Base-by-base conservation (phyloP, 805 yeast species). In the Zygotorulaspora danielsina region DNA sequence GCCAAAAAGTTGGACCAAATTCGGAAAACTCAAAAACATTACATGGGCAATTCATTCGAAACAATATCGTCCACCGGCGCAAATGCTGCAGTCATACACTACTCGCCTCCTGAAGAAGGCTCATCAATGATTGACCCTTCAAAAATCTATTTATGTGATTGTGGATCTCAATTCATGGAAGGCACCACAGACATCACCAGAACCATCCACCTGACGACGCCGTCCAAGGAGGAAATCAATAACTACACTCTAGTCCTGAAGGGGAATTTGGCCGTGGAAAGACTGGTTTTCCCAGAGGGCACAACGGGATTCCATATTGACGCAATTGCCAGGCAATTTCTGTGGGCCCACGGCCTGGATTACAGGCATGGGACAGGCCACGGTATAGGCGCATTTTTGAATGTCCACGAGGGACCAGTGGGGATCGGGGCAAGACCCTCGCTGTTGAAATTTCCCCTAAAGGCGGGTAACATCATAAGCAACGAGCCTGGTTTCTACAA, bases 121-220 rank as follows among this genome's bases (percentile, higher is more conserved):
- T 73, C 76, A 38, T 67, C 82, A 1, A 60, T 72, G 41, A 76
- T 93, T 42, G 81, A 84, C 53, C 79, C 82, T 6, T 62, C 73
- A 15, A 75, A 81, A 41, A 74, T 88, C 2, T 88, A 82, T 50
- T 67, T 93, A 46, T 69, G 85, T 44, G 98, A 93, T 61, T 78
- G 95, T 2, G 98, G 98, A 3, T 85, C 93, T 0, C 98, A 93
- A 54, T 90, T 76, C 56, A 60, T 82, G 16, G 96, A 89, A 55
- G 98, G 98, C 8, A 93, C 98, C 0, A 93, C 98, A 0, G 98
- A 93, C 59, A 86, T 90, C 19, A 93, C 98, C 1, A 73, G 98
- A 52, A 87, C 97, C 0, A 63, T 79, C 35, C 90, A 85, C 59
- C 82, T 87, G 57, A 55, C 64, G 1, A 59, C 63, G 2, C 85